Base-by-base conservation (phyloP, 768 basidiomycete genomes). In the Suillus subluteus region DNA sequence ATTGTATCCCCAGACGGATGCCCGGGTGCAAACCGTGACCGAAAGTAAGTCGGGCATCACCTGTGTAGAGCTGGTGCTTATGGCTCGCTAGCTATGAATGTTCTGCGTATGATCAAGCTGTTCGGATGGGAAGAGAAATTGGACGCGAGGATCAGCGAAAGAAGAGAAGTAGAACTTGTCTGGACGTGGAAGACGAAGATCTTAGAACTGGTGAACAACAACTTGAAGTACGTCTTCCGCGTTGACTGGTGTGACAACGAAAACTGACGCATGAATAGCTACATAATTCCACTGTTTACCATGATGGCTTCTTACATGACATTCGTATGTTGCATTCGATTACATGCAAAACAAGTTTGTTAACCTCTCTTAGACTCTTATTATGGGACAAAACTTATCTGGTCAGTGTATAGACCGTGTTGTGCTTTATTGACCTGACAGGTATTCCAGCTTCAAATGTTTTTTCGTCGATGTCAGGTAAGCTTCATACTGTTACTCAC, bases 91-190 rank as follows among this genome's bases (percentile, higher is more conserved):
- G 88, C 81, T 6, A 79, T 88, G 71, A 84, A 83, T 63, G 84
- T 87, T 23, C 74, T 89, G 16, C 83, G 89, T 21, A 90, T 91
- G 86, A 80, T 91, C 72, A 91, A 92, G 75, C 78, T 91, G 50
- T 91, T 92, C 70, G 91, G 83, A 9, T 85, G 91, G 84, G 83
- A 88, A 81, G 82, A 83, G 65, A 82, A 85, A 58, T 83, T 90
- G 72, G 79, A 83, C 30, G 73, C 82, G 15, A 81, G 81, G 61
- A 79, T 94, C 56, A 76, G 81, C 26, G 82, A 82, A 38, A 86
- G 86, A 70, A 83, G 91, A 66, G 84, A 88, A 54, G 83, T 83
- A 4, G 92, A 94, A 74, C 76, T 94, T 18, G 65, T 70, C 4
- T 83, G 82, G 75, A 78, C 89, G 50, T 84, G 82, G 80, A 85